A percentile compares a stretch with the other conserved stretches of the same genome.
Conservation (phyloP, 2,329 filamentous ascomycete genomes). For the Nannizziopsis barbatae region DNA sequence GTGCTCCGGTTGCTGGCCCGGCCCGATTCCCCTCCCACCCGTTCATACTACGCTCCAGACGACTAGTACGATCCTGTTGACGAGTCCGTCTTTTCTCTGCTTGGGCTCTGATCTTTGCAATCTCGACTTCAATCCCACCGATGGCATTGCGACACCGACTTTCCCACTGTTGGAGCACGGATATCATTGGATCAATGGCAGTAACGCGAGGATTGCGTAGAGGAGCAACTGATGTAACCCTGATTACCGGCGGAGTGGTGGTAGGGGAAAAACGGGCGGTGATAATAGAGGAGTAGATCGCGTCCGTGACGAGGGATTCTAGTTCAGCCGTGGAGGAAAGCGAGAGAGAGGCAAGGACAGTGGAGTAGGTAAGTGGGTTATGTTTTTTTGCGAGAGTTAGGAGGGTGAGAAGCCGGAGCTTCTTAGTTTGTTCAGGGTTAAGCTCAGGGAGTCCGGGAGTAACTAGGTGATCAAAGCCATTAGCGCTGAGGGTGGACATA, state of each 20-base stretch:
- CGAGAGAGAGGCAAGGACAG: constrained; percentile 55
- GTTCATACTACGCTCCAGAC: constrained; percentile 42
- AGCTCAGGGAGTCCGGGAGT: constrained; percentile 57
- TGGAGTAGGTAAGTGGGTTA: constrained; percentile 58
- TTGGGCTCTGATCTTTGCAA: constrained; percentile 51
- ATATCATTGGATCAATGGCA: constrained; percentile 57
- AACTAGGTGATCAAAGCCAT: constrained; percentile 26
- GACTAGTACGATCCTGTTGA: constrained; percentile 38
- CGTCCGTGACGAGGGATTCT: constrained; percentile 74
- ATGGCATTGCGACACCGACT: constrained; percentile 65
- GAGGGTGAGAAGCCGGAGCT: constrained; percentile 83
- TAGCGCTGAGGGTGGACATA: not conserved
- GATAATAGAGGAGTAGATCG: constrained; percentile 76
- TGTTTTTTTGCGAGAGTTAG: constrained; percentile 64
- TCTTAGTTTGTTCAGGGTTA: constrained; percentile 60
- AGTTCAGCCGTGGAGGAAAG: constrained; percentile 58
- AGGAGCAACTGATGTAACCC: constrained; percentile 69
- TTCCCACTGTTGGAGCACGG: constrained; percentile 62
- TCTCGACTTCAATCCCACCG: constrained; percentile 62
- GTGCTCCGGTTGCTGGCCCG: constrained; percentile 17
- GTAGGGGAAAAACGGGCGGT: constrained; percentile 80
- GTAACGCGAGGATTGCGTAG: constrained; percentile 74
- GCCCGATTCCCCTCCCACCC: constrained; percentile 23
- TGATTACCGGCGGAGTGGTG: constrained; percentile 60
- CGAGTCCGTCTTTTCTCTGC: constrained; percentile 46